Evolutionary conservation across 2,329 filamentous ascomycete genomes (phyloP).

Genomic region (Aspergillus neotritici): DNA sequence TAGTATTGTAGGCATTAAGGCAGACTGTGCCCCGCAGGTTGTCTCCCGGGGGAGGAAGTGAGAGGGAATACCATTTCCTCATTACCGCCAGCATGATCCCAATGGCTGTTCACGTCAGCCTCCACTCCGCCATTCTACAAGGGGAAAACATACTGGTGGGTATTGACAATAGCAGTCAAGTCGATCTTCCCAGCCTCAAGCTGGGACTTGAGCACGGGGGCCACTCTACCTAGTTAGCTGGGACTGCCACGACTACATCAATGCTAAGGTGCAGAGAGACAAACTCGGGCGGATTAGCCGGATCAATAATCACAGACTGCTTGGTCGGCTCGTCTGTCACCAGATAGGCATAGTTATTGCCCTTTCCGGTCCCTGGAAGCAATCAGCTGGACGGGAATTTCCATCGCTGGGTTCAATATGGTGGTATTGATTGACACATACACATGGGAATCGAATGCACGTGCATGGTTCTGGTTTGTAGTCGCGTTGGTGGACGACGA

Average conservation of each 20-base stretch:
- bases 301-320: slow-evolving; percentile 48
- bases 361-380: slow-evolving; percentile 31
- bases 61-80: slow-evolving; percentile 59
- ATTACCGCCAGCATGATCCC: slow-evolving; percentile 93
- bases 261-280: slow-evolving; percentile 13
- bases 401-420: neutral
- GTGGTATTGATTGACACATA: slow-evolving; percentile 32
- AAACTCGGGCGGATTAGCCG: slow-evolving; percentile 48
- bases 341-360: slow-evolving; percentile 50
- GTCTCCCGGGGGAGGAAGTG: neutral
- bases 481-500: neutral
- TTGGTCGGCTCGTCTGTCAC: slow-evolving; percentile 47
- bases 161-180: slow-evolving; percentile 86
- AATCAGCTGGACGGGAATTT: neutral
- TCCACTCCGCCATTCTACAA: neutral
- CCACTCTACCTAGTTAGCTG: slow-evolving; percentile 44
- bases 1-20: no score
- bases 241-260: neutral
- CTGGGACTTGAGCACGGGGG: slow-evolving; percentile 65
- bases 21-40: no score
- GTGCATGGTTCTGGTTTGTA: slow-evolving; percentile 41
- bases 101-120: slow-evolving; percentile 58
- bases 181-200: slow-evolving; percentile 69
- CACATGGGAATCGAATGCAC: slow-evolving; percentile 51
- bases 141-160: slow-evolving; percentile 70